A percentile compares a stretch with the other conserved stretches of the same genome.
Evolutionary conservation across 306 rosid species (phyloP).

Genomic region (Lathyrus oleraceus): DNA sequence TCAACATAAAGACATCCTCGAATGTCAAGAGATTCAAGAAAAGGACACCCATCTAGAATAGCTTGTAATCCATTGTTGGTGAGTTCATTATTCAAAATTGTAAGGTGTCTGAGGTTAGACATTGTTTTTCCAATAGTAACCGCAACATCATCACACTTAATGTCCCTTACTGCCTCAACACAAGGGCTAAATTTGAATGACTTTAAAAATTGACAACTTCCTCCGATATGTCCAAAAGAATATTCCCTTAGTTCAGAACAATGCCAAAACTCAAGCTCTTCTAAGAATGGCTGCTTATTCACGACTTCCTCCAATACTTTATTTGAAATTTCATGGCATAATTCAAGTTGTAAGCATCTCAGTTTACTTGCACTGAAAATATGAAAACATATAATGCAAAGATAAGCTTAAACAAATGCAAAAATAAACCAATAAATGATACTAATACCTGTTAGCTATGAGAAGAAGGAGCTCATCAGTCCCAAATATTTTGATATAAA

Average conservation of each 20-base stretch:
- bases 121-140: neutral
- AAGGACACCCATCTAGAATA: too few relatives aligned
- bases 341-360: too few relatives aligned
- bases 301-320: neutral
- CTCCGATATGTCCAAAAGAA: neutral
- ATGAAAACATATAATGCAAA: too few relatives aligned
- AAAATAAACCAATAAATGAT: too few relatives aligned
- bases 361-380: too few relatives aligned
- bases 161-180: neutral
- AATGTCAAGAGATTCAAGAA: neutral
- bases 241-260: fast-evolving
- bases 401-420: too few relatives aligned
- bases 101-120: neutral
- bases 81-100: neutral
- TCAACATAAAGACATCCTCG: neutral
- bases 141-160: neutral
- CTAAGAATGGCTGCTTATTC: neutral
- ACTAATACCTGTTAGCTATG: too few relatives aligned
- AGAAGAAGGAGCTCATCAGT: too few relatives aligned
- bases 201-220: neutral
- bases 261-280: neutral
- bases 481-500: too few relatives aligned
- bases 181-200: neutral
- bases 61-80: neutral
- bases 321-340: too few relatives aligned